Conservation (phyloP, 805 yeast species). For the Candida ovalis region DNA sequence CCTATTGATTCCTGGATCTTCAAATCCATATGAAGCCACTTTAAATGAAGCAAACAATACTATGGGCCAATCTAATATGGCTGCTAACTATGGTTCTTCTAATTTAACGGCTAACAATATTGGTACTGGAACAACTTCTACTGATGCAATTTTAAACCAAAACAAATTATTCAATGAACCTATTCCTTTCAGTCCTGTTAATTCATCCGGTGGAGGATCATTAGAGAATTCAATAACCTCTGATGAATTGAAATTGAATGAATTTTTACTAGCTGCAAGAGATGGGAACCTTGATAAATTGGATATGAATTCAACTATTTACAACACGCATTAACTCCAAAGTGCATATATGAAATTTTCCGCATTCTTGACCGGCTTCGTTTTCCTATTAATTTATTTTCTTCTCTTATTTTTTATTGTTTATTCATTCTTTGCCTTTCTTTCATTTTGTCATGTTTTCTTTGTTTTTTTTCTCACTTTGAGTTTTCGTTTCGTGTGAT, state of each 20-base stretch:
- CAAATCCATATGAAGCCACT: slow-evolving; percentile 1
- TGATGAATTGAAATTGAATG: slow-evolving; percentile 41
- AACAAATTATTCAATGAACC: slow-evolving; percentile 22
- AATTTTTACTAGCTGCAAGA: slow-evolving; percentile 50
- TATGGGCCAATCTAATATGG: not conserved
- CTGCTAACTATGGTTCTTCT: not conserved
- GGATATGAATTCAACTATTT: slow-evolving; percentile 41
- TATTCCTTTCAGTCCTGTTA: slow-evolving; percentile 25
- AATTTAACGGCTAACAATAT: not conserved
- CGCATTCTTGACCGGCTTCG: not conserved
- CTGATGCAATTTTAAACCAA: slow-evolving; percentile 14
- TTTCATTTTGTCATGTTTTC: slow-evolving; percentile 2
- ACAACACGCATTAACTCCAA: slow-evolving; percentile 33
- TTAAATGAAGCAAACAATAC: not conserved
- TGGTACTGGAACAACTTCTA: not conserved
- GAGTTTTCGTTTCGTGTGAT: not conserved
- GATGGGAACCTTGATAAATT: slow-evolving; percentile 52
- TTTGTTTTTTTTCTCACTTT: slow-evolving; percentile 2
- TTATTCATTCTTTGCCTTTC: slow-evolving; percentile 2
- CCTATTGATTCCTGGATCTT: slow-evolving; percentile 10
- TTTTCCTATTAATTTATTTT: not conserved
- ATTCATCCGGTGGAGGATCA: slow-evolving; percentile 14
- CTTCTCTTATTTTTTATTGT: not conserved
- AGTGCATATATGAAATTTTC: not conserved
- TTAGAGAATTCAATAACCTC: slow-evolving; percentile 13